These are phyloP conservation scores for Leccinum fallax DNA, from an alignment of 1,284 basidiomycete species.

Conservation along the genomic window DNA sequence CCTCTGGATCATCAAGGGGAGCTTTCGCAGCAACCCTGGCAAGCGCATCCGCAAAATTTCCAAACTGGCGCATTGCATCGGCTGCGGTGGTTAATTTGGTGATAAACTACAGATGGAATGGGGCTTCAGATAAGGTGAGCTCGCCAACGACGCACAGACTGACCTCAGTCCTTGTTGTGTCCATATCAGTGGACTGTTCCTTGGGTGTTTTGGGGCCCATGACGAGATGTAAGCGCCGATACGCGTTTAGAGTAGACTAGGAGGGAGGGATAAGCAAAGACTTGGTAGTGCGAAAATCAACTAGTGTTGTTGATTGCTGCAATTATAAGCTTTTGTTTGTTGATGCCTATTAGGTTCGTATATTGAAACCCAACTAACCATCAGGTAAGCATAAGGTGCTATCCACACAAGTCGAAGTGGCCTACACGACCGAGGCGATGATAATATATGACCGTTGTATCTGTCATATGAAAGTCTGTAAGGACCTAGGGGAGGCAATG, in stretches of 20 bases:
- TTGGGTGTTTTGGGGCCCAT: conserved; percentile 33
- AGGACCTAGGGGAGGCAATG: background rate
- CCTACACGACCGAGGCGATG: conserved; percentile 14
- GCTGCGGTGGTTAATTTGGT: conserved; percentile 55
- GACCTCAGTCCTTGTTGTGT: conserved; percentile 35
- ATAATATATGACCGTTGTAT: conserved; percentile 4
- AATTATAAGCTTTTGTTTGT: conserved; percentile 46
- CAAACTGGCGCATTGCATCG: conserved; percentile 59
- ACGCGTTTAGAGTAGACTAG: conserved; percentile 32
- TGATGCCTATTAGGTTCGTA: conserved; percentile 40
- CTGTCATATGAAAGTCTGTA: conserved; percentile 12
- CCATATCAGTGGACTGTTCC: conserved; percentile 30
- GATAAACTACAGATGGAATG: conserved; percentile 47
- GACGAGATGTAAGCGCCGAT: conserved; percentile 15
- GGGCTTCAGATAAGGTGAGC: conserved; percentile 24
- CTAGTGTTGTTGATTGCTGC: conserved; percentile 42
- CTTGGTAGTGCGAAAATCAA: conserved; percentile 42
- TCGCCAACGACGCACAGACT: conserved; percentile 19
- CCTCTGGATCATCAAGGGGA: conserved; percentile 37
- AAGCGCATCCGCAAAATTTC: conserved; percentile 58
- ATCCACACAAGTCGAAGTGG: conserved; percentile 25
- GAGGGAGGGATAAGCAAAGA: conserved; percentile 32
- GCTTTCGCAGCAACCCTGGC: conserved; percentile 42
- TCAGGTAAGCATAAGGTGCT: conserved; percentile 38
- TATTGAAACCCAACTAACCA: conserved; percentile 42